Conservation (phyloP, 2,329 filamentous ascomycete species). For the Fusarium transvaalense region DNA sequence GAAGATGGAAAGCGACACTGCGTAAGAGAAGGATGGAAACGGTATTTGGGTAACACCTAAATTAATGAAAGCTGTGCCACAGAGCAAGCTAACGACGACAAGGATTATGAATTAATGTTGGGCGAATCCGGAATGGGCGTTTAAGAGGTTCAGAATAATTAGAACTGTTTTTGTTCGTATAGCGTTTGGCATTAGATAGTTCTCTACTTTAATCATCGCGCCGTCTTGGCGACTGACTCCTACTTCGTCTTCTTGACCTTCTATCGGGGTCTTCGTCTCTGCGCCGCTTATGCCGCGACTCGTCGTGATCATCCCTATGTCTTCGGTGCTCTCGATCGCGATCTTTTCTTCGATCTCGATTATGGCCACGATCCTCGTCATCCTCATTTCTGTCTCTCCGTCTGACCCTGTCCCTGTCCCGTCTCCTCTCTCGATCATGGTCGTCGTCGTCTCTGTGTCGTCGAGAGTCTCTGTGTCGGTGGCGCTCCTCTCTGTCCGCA, state of each 20-base stretch:
- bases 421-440: conserved; percentile 48
- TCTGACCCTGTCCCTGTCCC: conserved; percentile 36
- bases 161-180: conserved; percentile 27
- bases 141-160: conserved; percentile 37
- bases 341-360: conserved; percentile 44
- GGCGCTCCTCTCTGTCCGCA: conserved; percentile 44
- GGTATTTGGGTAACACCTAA: conserved; percentile 70
- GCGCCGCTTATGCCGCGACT: conserved; percentile 45
- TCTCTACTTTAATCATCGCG: conserved; percentile 45
- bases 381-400: conserved; percentile 35
- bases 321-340: conserved; percentile 47
- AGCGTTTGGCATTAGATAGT: conserved; percentile 41
- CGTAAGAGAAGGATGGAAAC: conserved; percentile 83
- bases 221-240: conserved; percentile 59
- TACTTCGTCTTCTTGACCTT: conserved; percentile 49
- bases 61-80: neutral
- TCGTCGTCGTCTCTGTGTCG: conserved; percentile 47
- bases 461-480: conserved; percentile 50
- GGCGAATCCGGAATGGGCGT: conserved; percentile 43
- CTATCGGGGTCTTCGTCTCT: conserved; percentile 49
- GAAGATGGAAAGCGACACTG: conserved; percentile 76
- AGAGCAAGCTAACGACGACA: conserved; percentile 10
- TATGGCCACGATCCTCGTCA: conserved; percentile 44
- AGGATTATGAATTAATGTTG: conserved; percentile 22
- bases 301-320: conserved; percentile 49